These are phyloP conservation scores for Salix suchowensis DNA, from an alignment of 345 rosid species.

Conservation along the genomic window DNA sequence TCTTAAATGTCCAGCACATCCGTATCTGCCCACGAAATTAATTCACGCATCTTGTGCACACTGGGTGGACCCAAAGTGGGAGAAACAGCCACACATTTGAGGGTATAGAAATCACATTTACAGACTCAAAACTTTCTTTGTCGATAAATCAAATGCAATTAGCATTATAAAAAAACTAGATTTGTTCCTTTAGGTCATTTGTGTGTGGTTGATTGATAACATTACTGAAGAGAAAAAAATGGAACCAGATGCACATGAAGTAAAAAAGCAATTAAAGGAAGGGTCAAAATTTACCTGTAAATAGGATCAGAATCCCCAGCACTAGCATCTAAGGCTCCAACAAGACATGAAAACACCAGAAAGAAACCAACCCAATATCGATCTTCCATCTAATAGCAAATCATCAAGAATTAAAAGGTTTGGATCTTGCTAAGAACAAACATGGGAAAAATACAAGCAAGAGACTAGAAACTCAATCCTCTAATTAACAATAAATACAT, in stretches of 20 bases:
- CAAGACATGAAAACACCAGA: constrained; percentile 17
- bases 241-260: not conserved
- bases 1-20: not conserved
- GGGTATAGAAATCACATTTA: not conserved
- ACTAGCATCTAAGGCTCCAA: constrained; percentile 17
- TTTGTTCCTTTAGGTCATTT: not conserved
- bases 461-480: not conserved
- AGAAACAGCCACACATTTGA: not conserved
- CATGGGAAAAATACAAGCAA: not conserved
- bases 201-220: not conserved
- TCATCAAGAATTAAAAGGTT: not conserved
- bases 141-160: not conserved
- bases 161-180: not conserved
- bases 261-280: too few relatives aligned
- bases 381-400: constrained; percentile 13
- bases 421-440: not conserved
- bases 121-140: not conserved
- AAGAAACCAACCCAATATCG: constrained; percentile 2
- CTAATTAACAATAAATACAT: not conserved
- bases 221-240: not conserved
- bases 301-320: constrained; percentile 28
- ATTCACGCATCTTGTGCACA: not conserved
- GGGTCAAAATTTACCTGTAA: constrained; percentile 15
- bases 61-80: not conserved
- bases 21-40: not conserved